These are phyloP conservation scores for Verticillium isaacii DNA, from an alignment of 2,329 filamentous ascomycete genomes.

Conservation along the genomic window DNA sequence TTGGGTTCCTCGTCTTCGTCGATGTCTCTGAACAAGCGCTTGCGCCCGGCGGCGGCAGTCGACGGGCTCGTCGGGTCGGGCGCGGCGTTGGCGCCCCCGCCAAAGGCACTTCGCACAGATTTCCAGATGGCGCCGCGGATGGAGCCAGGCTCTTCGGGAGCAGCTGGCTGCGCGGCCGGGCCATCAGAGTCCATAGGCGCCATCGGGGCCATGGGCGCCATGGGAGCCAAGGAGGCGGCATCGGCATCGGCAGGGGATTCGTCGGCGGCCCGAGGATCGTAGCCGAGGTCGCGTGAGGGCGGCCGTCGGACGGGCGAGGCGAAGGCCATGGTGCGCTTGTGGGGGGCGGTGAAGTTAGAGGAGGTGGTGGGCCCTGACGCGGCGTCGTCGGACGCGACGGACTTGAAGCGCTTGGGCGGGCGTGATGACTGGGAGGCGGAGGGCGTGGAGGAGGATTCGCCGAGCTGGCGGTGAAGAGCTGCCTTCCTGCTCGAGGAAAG, in stretches of 20 bases:
- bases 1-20: conserved; percentile 11
- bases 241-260: neutral
- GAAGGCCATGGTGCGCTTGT: neutral
- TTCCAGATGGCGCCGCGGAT: neutral
- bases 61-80: neutral
- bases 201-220: conserved; percentile 2
- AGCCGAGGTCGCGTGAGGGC: neutral
- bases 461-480: neutral
- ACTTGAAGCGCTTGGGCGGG: neutral
- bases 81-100: neutral
- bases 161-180: neutral
- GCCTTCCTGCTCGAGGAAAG: neutral
- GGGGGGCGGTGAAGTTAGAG: neutral
- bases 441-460: neutral
- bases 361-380: neutral
- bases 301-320: neutral
- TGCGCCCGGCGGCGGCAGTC: neutral
- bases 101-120: neutral
- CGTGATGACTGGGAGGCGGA: neutral
- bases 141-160: neutral
- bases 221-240: neutral
- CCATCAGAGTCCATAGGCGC: neutral
- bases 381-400: neutral
- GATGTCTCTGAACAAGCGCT: conserved; percentile 12
- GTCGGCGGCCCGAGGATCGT: neutral